A percentile compares a stretch with the other conserved stretches of the same genome.
phyloP scores from a whole-genome alignment of 495 filamentous ascomycete species.

The Aspergillus indologenus region DNA sequence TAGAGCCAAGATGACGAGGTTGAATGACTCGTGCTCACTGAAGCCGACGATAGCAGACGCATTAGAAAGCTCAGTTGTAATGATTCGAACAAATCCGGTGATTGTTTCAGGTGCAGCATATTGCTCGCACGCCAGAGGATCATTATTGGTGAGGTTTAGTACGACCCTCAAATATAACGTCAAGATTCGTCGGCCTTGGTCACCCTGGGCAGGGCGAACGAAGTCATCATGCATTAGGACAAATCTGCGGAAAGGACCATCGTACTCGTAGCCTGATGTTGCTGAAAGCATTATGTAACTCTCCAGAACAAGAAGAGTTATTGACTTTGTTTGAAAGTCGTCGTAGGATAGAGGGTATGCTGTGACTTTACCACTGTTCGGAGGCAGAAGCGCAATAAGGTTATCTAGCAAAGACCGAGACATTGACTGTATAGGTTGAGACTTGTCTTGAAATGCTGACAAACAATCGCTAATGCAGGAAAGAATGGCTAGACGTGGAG shows the following conservation, averaged over 20 bases:
- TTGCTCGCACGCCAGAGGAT: constrained; percentile 58
- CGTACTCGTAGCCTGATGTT: constrained; percentile 22
- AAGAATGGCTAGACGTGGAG: constrained; percentile 32
- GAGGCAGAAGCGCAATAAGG: constrained; percentile 29
- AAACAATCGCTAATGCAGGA: constrained; percentile 30
- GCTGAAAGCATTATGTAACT: constrained; percentile 43
- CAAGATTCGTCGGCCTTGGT: constrained; percentile 21
- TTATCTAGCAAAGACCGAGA: constrained; percentile 23
- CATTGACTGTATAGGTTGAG: constrained; percentile 24
- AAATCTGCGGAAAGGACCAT: constrained; percentile 27
- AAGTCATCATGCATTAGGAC: constrained; percentile 26
- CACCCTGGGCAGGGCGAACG: constrained; percentile 18
- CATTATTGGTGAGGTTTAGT: constrained; percentile 87
- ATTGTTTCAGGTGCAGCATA: constrained; percentile 61
- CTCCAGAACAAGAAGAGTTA: constrained; percentile 64
- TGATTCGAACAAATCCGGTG: constrained; percentile 51
- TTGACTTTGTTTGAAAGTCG: constrained; percentile 20
- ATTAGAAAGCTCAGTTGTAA: constrained; percentile 38
- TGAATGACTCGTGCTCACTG: constrained; percentile 52
- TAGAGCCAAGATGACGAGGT: constrained; percentile 73
- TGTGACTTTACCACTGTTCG: constrained; percentile 9
- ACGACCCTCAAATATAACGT: constrained; percentile 61
- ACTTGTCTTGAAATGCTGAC: constrained; percentile 26
- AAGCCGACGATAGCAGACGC: constrained; percentile 39
- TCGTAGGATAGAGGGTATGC: constrained; percentile 1